These are phyloP conservation scores for Aureobasidium lini DNA, from an alignment of 2,329 filamentous ascomycete species.

Conservation along the genomic window DNA sequence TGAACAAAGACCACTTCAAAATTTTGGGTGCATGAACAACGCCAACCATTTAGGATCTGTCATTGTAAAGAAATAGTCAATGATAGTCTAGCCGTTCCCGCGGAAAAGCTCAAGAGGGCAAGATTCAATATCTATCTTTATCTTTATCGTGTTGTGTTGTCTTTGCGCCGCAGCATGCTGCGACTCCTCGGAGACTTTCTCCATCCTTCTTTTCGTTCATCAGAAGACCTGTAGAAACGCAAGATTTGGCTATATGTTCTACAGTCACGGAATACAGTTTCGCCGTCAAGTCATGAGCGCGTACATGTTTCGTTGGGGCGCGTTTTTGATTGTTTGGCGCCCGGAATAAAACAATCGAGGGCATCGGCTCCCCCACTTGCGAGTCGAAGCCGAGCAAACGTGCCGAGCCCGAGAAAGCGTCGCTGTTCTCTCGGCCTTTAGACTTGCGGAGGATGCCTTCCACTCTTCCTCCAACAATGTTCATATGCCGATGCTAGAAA, in stretches of 20 bases:
- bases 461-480: neutral
- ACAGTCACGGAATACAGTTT: neutral
- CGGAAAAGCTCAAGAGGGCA: neutral
- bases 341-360: neutral
- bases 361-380: constrained; percentile 7
- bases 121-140: too few relatives aligned
- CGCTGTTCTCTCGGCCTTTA: neutral
- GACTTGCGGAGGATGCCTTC: neutral
- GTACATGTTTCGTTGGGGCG: neutral
- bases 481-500: neutral
- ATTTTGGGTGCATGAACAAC: neutral
- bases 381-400: neutral
- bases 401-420: constrained; percentile 1
- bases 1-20: neutral
- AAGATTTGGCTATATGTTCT: neutral
- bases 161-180: too few relatives aligned
- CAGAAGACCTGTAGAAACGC: neutral
- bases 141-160: too few relatives aligned
- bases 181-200: too few relatives aligned
- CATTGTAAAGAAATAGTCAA: neutral
- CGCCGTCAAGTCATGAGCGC: neutral
- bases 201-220: too few relatives aligned
- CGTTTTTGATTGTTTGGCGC: neutral
- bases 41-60: too few relatives aligned
- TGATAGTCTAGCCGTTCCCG: neutral